Conservation (phyloP, 2,329 filamentous ascomycete genomes). For the Ramichloridium luteum region DNA sequence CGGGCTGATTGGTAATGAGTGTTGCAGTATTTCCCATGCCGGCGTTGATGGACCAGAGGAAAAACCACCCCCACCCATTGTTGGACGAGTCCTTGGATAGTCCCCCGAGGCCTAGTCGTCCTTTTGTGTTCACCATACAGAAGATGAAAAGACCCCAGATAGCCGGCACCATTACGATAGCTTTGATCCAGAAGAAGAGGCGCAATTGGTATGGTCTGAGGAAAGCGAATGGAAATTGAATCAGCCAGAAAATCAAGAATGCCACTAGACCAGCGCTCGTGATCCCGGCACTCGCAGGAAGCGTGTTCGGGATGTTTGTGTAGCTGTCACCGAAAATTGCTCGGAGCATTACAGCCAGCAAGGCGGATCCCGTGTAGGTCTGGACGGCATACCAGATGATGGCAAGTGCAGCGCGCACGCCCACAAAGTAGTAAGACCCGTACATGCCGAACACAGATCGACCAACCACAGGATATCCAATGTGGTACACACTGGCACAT, state of each 20-base stretch:
- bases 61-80: slow-evolving; percentile 27
- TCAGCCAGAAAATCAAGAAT: slow-evolving; percentile 24
- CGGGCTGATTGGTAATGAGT: slow-evolving; percentile 36
- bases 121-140: slow-evolving; percentile 26
- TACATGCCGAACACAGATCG: slow-evolving; percentile 32
- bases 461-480: slow-evolving; percentile 24
- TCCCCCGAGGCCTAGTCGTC: slow-evolving; percentile 23
- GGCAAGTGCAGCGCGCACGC: slow-evolving; percentile 29
- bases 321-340: slow-evolving; percentile 29
- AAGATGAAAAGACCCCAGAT: slow-evolving; percentile 26
- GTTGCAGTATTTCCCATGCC: slow-evolving; percentile 31
- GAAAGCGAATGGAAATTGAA: slow-evolving; percentile 27
- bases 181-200: slow-evolving; percentile 36
- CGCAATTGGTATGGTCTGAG: slow-evolving; percentile 34
- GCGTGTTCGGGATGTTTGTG: slow-evolving; percentile 22
- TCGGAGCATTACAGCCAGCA: slow-evolving; percentile 18
- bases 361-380: slow-evolving; percentile 14
- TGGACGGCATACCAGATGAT: slow-evolving; percentile 30
- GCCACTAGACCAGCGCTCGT: slow-evolving; percentile 25
- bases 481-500: slow-evolving; percentile 28
- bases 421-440: slow-evolving; percentile 33
- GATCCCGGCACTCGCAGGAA: slow-evolving; percentile 21
- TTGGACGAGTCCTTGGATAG: slow-evolving; percentile 35
- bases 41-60: slow-evolving; percentile 32
- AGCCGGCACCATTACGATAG: slow-evolving; percentile 26